A percentile compares a stretch with the other conserved stretches of the same genome.
Evolutionary conservation across 805 yeast species (phyloP).

Genomic region (Lachancea lanzarotensis): DNA sequence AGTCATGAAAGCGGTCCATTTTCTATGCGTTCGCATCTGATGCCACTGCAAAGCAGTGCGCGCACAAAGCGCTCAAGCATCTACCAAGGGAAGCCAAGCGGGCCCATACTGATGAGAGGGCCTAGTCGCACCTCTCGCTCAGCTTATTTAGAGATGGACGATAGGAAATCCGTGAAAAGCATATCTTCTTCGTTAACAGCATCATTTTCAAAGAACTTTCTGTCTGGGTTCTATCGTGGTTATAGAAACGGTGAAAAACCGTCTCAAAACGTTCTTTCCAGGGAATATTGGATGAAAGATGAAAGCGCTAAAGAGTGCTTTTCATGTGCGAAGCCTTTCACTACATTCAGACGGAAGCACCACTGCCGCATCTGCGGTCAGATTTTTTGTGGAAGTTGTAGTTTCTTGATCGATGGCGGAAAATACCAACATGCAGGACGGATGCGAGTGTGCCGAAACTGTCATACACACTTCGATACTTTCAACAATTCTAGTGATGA

Average conservation of each 20-base stretch:
- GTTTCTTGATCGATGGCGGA: constrained; percentile 61
- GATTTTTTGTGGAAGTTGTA: constrained; percentile 82
- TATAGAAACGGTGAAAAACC: constrained; percentile 26
- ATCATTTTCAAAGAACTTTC: constrained; percentile 37
- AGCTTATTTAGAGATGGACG: constrained; percentile 31
- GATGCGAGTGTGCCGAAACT: constrained; percentile 70
- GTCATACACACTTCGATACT: constrained; percentile 54
- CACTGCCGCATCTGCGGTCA: constrained; percentile 97
- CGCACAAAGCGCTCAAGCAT: constrained; percentile 29
- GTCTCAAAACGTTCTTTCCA: constrained; percentile 32
- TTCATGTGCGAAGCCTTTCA: constrained; percentile 70
- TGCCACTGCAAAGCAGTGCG: constrained; percentile 23
- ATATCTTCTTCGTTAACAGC: constrained; percentile 37
- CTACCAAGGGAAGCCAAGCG: constrained; percentile 30
- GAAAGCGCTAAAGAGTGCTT: constrained; percentile 85
- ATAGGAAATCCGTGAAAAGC: constrained; percentile 33
- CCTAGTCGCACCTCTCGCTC: constrained; percentile 13
- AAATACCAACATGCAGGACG: constrained; percentile 58
- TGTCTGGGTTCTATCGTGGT: constrained; percentile 36
- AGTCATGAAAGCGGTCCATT: background rate
- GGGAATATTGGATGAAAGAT: constrained; percentile 95
- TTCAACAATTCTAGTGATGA: constrained; percentile 74
- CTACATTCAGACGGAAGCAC: constrained; percentile 84
- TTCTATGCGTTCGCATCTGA: constrained; percentile 12
- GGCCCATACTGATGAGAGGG: constrained; percentile 30